Evolutionary conservation across 1,284 basidiomycete genomes (phyloP), one percentile per base, ranked within the genome.

Genomic region (Phellopilus nigrolimitatus): DNA sequence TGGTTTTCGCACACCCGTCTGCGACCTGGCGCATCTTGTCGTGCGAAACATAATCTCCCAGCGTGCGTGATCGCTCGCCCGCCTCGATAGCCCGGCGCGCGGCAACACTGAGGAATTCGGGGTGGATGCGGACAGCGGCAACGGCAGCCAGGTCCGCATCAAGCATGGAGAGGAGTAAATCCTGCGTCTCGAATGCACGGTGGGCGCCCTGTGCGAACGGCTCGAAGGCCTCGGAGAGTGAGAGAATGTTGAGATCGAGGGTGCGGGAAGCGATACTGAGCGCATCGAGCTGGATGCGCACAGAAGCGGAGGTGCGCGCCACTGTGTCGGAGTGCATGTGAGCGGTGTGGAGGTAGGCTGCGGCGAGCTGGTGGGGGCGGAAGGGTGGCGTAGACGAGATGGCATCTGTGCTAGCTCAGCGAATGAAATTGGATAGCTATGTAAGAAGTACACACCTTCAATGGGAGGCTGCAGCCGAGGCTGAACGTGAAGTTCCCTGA

Each of bases 1-100:
- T 82, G 25, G 82, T 80, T 53, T 79, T 76, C n/a, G 71, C 65
- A 62, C 90, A 91, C 3, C 79, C 80, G 22, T 86, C 82, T 1
- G 81, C 80, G 0, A 91, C 88, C 59, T 90, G 78, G 54, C 77
- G 75, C 87, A 92, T 91, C 69, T 84, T 88, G 47, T 71, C 76
- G 57, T 73, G 75, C 25, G 81, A 83, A 17, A 92, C 88, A 64
- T 91, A 92, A 62, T 88, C 86, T 5, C 82, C 87, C 48, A 91
- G 65, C n/a, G 81, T 84, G 43, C 88, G 73, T 5, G 74, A 74
- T 47, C 72, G 78, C 44, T 82, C 81, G 1, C 85, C 86, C 0
- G 74, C 69, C 53, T 87, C 83, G 44, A 87, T 84, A 2, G 82
- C 80, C 57, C 75, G 79, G 33, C 82, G 71, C 46, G 80, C 77